phyloP scores from a whole-genome alignment of 2,329 filamentous ascomycete species.

The Sporothrix protearum region DNA sequence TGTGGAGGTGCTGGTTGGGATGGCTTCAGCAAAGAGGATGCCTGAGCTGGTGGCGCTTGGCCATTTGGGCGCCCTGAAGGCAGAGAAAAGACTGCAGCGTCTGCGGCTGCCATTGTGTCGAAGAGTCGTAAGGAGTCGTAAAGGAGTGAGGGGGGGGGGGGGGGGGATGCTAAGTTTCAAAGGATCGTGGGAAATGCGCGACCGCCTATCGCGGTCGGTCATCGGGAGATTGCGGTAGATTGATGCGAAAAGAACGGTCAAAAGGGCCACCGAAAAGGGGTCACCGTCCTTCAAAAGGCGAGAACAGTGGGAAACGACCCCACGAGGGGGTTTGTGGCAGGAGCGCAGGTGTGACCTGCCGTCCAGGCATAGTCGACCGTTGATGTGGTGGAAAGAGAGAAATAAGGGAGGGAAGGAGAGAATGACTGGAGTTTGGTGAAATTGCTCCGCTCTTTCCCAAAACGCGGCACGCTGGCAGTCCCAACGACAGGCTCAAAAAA shows the following conservation, averaged over 20 bases:
- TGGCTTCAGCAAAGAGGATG: background rate
- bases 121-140: background rate
- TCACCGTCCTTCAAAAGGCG: background rate
- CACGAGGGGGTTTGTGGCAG: background rate
- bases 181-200: background rate
- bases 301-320: background rate
- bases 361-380: slow-evolving; percentile 18
- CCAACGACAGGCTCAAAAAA: background rate
- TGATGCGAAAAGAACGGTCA: background rate
- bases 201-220: background rate
- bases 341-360: slow-evolving; percentile 18
- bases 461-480: background rate
- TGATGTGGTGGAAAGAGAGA: slow-evolving; percentile 7
- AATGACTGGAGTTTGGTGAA: slow-evolving; percentile 1
- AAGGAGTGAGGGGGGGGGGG: too few relatives aligned
- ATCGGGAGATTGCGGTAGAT: background rate
- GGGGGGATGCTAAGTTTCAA: background rate
- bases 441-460: slow-evolving; percentile 11
- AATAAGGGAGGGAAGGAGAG: background rate
- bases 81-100: background rate
- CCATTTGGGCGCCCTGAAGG: slow-evolving; percentile 2
- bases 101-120: slow-evolving; percentile 5
- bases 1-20: background rate
- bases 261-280: background rate
- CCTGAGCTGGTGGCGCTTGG: background rate